These are phyloP conservation scores for Hymenoscyphus albidus DNA, from an alignment of 2,329 filamentous ascomycete genomes.

Conservation along the genomic window DNA sequence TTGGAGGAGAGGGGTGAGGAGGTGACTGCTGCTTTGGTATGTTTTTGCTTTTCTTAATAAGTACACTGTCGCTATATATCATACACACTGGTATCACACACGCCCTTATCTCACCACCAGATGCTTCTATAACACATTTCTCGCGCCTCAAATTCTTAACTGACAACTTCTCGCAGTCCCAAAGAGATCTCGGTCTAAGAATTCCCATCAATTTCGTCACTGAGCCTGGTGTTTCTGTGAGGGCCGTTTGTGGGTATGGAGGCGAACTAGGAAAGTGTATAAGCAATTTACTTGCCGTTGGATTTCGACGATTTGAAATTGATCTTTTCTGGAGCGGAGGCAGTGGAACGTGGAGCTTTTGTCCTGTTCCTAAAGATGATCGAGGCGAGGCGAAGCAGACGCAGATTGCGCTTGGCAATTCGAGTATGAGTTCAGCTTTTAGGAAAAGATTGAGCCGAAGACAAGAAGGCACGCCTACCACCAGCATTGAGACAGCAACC, in stretches of 20 bases:
- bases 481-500: not conserved
- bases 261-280: constrained; percentile 51
- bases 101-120: not conserved
- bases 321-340: constrained; percentile 62
- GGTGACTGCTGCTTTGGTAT: not conserved
- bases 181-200: constrained; percentile 55
- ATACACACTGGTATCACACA: no score
- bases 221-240: constrained; percentile 52
- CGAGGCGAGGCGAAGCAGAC: not conserved
- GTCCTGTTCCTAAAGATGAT: constrained; percentile 44
- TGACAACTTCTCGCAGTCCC: constrained; percentile 40
- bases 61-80: no score
- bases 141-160: not conserved
- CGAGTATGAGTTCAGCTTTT: not conserved
- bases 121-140: not conserved
- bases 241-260: constrained; percentile 54
- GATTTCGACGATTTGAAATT: constrained; percentile 53
- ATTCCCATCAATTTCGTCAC: constrained; percentile 62
- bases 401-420: no score
- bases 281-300: constrained; percentile 58
- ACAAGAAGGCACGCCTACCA: constrained; percentile 1
- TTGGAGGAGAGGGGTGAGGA: not conserved
- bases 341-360: constrained; percentile 54
- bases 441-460: not conserved
- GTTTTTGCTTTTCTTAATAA: not conserved